Conservation (phyloP, 495 filamentous ascomycete species). For the Aspergillus campestris region DNA sequence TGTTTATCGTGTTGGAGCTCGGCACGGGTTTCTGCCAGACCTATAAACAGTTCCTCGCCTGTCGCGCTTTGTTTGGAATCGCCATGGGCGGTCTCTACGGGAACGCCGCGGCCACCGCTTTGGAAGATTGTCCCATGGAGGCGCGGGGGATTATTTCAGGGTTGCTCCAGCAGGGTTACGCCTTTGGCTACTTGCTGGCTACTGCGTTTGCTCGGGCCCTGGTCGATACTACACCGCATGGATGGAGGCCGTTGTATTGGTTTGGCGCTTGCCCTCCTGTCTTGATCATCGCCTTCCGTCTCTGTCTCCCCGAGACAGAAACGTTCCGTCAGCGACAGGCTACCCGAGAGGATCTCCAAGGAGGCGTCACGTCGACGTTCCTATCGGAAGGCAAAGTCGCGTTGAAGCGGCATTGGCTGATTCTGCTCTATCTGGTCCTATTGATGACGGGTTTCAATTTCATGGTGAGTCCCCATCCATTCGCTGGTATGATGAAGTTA, state of each 20-base stretch:
- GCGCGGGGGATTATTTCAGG: slow-evolving; percentile 72
- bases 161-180: slow-evolving; percentile 82
- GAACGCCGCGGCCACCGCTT: slow-evolving; percentile 76
- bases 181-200: slow-evolving; percentile 78
- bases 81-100: slow-evolving; percentile 88
- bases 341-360: slow-evolving; percentile 43
- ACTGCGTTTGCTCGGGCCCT: slow-evolving; percentile 67
- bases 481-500: neutral
- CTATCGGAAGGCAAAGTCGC: slow-evolving; percentile 68
- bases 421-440: slow-evolving; percentile 71
- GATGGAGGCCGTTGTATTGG: slow-evolving; percentile 81
- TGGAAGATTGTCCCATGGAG: slow-evolving; percentile 72
- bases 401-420: slow-evolving; percentile 66
- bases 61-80: slow-evolving; percentile 77
- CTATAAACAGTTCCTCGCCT: slow-evolving; percentile 70
- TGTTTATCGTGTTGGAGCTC: slow-evolving; percentile 75
- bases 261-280: slow-evolving; percentile 73
- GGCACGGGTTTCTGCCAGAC: slow-evolving; percentile 73
- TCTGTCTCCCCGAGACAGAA: slow-evolving; percentile 69
- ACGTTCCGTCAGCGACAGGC: slow-evolving; percentile 54
- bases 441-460: slow-evolving; percentile 91
- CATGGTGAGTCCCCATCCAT: slow-evolving; percentile 37
- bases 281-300: slow-evolving; percentile 71
- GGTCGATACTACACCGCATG: slow-evolving; percentile 63
- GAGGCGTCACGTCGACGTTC: slow-evolving; percentile 52